These are phyloP conservation scores for Pythium periplocum DNA, from an alignment of 352 stramenopile species.

Conservation along the genomic window DNA sequence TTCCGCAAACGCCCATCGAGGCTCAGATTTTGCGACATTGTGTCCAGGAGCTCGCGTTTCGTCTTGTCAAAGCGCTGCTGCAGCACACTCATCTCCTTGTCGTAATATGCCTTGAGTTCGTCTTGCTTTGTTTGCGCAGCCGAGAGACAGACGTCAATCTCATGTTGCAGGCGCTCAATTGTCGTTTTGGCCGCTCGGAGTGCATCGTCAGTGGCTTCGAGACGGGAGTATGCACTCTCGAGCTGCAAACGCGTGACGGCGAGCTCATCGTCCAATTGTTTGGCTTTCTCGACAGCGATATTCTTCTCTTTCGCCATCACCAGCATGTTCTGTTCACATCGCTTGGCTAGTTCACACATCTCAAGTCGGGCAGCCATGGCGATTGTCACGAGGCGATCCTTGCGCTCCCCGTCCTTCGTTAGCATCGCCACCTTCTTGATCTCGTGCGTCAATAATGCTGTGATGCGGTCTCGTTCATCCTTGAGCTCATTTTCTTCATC, in stretches of 20 bases:
- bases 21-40: conserved; percentile 51
- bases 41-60: conserved; percentile 73
- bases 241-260: conserved; percentile 35
- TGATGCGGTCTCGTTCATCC: conserved; percentile 47
- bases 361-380: conserved; percentile 76
- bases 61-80: conserved; percentile 67
- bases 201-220: conserved; percentile 33
- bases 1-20: conserved; percentile 61
- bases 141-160: conserved; percentile 24
- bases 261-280: conserved; percentile 34
- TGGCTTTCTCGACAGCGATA: conserved; percentile 16
- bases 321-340: conserved; percentile 31
- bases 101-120: conserved; percentile 34
- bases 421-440: conserved; percentile 77
- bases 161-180: conserved; percentile 18
- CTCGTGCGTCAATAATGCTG: conserved; percentile 42
- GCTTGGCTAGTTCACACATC: conserved; percentile 50
- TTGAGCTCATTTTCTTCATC: conserved; percentile 58
- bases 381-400: conserved; percentile 68
- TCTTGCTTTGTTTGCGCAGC: conserved; percentile 28
- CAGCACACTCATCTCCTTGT: conserved; percentile 37
- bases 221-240: conserved; percentile 33
- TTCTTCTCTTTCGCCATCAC: conserved; percentile 23
- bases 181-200: conserved; percentile 20
- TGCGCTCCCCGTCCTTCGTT: conserved; percentile 63